Evolutionary conservation across 2,329 filamentous ascomycete genomes (phyloP), one percentile per base, ranked within the genome.

Genomic region (Coleophoma crateriformis): DNA sequence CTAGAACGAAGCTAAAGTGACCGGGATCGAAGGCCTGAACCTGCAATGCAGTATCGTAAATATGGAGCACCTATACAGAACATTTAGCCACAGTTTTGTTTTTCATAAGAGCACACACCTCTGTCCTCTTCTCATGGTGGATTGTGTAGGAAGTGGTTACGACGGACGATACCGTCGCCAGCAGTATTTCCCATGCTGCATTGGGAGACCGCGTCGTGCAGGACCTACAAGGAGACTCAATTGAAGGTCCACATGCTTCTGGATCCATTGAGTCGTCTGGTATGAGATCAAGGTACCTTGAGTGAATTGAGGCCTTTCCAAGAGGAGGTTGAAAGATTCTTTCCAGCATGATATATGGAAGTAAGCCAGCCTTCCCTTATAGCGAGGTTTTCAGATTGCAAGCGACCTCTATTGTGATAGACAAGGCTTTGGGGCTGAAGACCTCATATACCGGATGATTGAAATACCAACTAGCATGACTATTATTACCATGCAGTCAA

Each of bases 1-100:
- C 58, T 32, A 64, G 51, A 27, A 64, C 41, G 42, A 61, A 54
- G 12, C 27, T 41, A 47, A 54, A 54, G 41, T 55, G 20, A 12
- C 54, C 53, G 6, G 53, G 40, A 39, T 54, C 47, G 32, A 54
- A 50, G 6, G 45, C 47, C 17, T 32, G 20, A 3, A 46, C 19
- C 20, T 50, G 50, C 35, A 47, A 32, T 41, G 33, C 15, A 34
- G 34, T 11, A 34, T 33, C 11, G 46, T 34, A 38, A 32, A 46
- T 15, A 14, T 37, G 13, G 11, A 44, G 41, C n/a, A 14, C 15
- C 49, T 52, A 37, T 20, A 45, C 13, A 3, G 27, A 27, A 27
- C 35, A 17, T 17, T 38, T 38, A 38, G 35, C 15, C 14, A 7
- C 7, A 38, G 35, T 38, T 38, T 3, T 2, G 35, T 7, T n/a